Percentiles rank a stretch among this genome's conserved stretches.
Conservation (phyloP, 2,329 filamentous ascomycete genomes). For the Aspergillus chevalieri region DNA sequence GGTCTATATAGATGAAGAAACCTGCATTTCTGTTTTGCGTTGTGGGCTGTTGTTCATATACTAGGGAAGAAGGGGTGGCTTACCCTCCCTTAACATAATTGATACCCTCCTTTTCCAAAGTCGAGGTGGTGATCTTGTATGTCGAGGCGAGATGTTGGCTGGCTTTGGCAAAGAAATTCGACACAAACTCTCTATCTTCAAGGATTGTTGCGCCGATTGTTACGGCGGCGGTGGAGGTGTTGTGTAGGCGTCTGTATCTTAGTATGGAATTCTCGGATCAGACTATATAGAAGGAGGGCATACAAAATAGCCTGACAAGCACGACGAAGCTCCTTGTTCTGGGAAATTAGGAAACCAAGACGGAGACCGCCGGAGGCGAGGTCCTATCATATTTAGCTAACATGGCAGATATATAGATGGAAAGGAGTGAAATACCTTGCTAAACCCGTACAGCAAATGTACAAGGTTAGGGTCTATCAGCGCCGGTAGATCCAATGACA, state of each 20-base stretch:
- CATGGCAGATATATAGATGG: background rate
- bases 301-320: slow-evolving; percentile 23
- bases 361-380: slow-evolving; percentile 26
- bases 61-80: slow-evolving; percentile 1
- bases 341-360: slow-evolving; percentile 23
- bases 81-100: slow-evolving; percentile 30
- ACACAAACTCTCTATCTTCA: slow-evolving; percentile 32
- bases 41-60: background rate
- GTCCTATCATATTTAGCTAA: slow-evolving; percentile 13
- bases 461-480: slow-evolving; percentile 45
- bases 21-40: slow-evolving; percentile 33
- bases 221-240: slow-evolving; percentile 19
- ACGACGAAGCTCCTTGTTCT: slow-evolving; percentile 18
- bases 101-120: slow-evolving; percentile 33
- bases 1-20: slow-evolving; percentile 43
- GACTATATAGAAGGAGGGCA: background rate
- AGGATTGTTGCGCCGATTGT: slow-evolving; percentile 26
- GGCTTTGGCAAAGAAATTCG: slow-evolving; percentile 21
- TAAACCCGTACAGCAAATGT: slow-evolving; percentile 45
- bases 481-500: slow-evolving; percentile 37
- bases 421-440: slow-evolving; percentile 21
- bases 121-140: slow-evolving; percentile 25
- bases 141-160: slow-evolving; percentile 16
- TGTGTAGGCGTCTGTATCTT: slow-evolving; percentile 19
- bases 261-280: background rate